Conservation (phyloP, 495 filamentous ascomycete genomes). For the Chaetomium fimeti region DNA sequence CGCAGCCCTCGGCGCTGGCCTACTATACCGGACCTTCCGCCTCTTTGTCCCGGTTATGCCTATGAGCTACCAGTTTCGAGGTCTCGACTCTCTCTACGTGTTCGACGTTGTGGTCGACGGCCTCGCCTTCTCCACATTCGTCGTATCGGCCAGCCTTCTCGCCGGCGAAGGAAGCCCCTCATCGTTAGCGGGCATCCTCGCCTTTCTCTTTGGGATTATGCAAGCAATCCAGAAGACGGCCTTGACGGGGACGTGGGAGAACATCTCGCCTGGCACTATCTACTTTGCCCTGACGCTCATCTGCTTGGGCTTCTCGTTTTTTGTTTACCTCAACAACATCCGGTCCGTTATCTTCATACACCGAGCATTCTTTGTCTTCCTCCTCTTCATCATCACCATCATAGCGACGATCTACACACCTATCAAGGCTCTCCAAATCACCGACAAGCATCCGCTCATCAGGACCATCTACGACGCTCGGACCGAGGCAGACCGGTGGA, state of each 20-base stretch:
- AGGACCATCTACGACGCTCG: conserved; percentile 52
- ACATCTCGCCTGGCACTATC: conserved; percentile 32
- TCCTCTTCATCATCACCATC: conserved; percentile 35
- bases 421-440: conserved; percentile 20
- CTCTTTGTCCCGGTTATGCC: conserved; percentile 15
- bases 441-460: conserved; percentile 50
- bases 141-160: conserved; percentile 43
- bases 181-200: conserved; percentile 39
- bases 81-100: conserved; percentile 37
- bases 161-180: conserved; percentile 42
- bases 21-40: conserved; percentile 22
- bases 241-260: conserved; percentile 42
- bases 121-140: conserved; percentile 39
- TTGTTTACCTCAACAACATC: conserved; percentile 43
- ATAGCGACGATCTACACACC: conserved; percentile 35
- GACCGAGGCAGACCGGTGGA: conserved; percentile 47
- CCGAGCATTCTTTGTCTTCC: conserved; percentile 39
- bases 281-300: conserved; percentile 35
- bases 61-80: conserved; percentile 30
- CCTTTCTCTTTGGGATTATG: conserved; percentile 38
- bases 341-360: conserved; percentile 42
- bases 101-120: conserved; percentile 45
- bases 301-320: conserved; percentile 41
- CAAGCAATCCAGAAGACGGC: conserved; percentile 30
- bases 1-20: conserved; percentile 25